Percentiles rank a stretch among this genome's conserved stretches.
These are phyloP conservation scores for Brassica carinata DNA, from an alignment of 345 rosid genomes.

Conservation along the genomic window DNA sequence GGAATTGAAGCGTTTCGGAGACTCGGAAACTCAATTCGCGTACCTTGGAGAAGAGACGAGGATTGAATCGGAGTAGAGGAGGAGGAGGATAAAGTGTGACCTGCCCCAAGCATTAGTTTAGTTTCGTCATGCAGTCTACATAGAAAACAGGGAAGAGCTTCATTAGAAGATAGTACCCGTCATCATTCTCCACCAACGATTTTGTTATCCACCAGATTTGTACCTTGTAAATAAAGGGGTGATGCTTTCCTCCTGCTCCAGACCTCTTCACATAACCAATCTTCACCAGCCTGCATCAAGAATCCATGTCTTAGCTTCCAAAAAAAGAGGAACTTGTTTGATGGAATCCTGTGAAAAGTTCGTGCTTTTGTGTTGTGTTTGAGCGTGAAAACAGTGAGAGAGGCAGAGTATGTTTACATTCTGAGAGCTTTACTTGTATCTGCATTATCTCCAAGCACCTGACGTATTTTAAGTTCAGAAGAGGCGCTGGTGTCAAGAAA, in stretches of 20 bases:
- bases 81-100: neutral
- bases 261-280: slow-evolving; percentile 63
- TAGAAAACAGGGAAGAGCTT: neutral
- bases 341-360: neutral
- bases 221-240: slow-evolving; percentile 81
- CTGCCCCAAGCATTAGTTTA: neutral
- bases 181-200: neutral
- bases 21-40: no score
- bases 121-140: slow-evolving; percentile 7
- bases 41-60: no score
- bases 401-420: slow-evolving; percentile 45
- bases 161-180: neutral
- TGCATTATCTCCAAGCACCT: slow-evolving; percentile 77
- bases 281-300: slow-evolving; percentile 55
- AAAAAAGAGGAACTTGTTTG: neutral
- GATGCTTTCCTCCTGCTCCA: slow-evolving; percentile 70
- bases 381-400: neutral
- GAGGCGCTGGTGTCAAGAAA: slow-evolving; percentile 58
- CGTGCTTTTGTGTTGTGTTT: neutral
- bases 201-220: neutral
- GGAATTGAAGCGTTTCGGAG: no score
- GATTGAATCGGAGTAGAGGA: no score
- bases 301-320: neutral
- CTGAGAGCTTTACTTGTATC: slow-evolving; percentile 92
- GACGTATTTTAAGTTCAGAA: slow-evolving; percentile 73